phyloP scores from a whole-genome alignment of 257 asterid genomes.

The Coffea canephora region DNA sequence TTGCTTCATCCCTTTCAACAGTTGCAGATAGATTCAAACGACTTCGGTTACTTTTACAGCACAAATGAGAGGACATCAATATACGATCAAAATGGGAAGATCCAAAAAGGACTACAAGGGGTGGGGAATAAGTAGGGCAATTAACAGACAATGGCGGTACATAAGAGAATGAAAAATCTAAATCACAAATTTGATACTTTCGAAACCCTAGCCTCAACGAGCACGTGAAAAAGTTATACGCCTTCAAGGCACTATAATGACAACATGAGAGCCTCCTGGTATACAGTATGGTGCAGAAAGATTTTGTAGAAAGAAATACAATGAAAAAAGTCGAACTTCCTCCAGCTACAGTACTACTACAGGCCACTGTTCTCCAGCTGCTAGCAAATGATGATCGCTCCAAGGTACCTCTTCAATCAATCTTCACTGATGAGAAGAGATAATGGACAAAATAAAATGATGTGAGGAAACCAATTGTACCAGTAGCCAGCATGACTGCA shows the following conservation, averaged over 20 bases:
- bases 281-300: constrained; percentile 12
- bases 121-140: neutral
- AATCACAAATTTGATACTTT: constrained; percentile 34
- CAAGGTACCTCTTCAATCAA: constrained; percentile 47
- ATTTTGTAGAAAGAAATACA: constrained; percentile 8
- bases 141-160: neutral
- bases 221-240: constrained; percentile 8
- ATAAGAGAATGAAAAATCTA: constrained; percentile 27
- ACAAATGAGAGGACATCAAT: neutral
- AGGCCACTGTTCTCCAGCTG: constrained; percentile 12
- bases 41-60: neutral
- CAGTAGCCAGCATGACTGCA: constrained; percentile 78
- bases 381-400: constrained; percentile 6
- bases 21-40: neutral
- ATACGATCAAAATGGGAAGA: neutral
- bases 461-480: constrained; percentile 77
- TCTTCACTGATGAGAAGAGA: constrained; percentile 86
- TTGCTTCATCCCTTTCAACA: too few species aligned
- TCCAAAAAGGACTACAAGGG: neutral
- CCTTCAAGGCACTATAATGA: constrained; percentile 16
- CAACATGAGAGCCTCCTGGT: constrained; percentile 23
- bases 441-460: constrained; percentile 81
- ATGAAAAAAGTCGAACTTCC: constrained; percentile 16
- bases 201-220: constrained; percentile 28
- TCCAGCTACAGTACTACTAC: constrained; percentile 11